Percentiles rank a stretch among this genome's conserved stretches.
These are phyloP conservation scores for Erodium texanum DNA, from an alignment of 441 rosid species.

Conservation along the genomic window DNA sequence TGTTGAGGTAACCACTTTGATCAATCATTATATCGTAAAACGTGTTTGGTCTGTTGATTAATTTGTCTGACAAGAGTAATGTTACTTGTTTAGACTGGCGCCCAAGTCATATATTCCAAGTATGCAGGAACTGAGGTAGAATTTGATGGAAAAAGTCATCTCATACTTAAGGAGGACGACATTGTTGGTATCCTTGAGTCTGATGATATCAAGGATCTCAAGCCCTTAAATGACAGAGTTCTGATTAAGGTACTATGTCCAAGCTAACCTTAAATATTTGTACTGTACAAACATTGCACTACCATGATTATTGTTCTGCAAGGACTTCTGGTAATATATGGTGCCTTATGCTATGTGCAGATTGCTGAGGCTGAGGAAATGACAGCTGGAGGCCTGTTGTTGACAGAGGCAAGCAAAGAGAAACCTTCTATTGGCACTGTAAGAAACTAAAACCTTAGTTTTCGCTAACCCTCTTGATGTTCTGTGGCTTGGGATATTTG, in stretches of 20 bases:
- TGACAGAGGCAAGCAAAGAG: constrained; percentile 78
- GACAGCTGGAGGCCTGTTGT: constrained; percentile 82
- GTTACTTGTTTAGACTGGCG: neutral
- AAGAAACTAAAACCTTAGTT: constrained; percentile 7
- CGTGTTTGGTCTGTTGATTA: too few species aligned
- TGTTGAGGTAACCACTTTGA: too few species aligned
- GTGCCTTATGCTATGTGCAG: constrained; percentile 25
- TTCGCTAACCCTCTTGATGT: too few species aligned
- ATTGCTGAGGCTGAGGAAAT: constrained; percentile 83
- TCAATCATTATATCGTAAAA: too few species aligned
- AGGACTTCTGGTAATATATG: too few species aligned
- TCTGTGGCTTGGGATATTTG: too few species aligned
- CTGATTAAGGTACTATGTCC: constrained; percentile 56
- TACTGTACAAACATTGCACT: too few species aligned
- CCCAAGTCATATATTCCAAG: constrained; percentile 36
- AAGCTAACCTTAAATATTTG: too few species aligned
- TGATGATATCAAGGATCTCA: constrained; percentile 79
- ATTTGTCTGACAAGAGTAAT: too few species aligned
- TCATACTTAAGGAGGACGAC: constrained; percentile 22
- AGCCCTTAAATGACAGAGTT: constrained; percentile 81
- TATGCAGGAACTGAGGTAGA: too few species aligned
- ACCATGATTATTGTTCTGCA: too few species aligned
- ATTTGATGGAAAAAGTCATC: too few species aligned
- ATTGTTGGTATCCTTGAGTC: constrained; percentile 84
- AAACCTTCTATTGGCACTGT: constrained; percentile 89